Percentiles rank a stretch among this genome's conserved stretches.
These are phyloP conservation scores for Xylariaceae sp. DNA, from an alignment of 2,329 filamentous ascomycete genomes.

Conservation along the genomic window DNA sequence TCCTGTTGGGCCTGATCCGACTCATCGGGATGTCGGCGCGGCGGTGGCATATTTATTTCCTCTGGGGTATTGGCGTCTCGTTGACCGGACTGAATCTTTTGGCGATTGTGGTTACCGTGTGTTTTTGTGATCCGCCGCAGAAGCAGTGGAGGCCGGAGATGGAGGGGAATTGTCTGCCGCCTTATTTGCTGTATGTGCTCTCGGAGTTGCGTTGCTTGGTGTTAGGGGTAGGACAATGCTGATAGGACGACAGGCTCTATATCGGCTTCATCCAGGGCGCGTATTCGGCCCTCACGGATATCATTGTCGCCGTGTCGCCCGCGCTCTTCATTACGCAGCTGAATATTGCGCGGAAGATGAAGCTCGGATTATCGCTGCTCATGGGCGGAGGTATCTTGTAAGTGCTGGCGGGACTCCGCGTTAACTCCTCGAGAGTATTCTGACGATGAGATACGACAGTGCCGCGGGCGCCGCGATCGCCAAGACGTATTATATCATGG, in stretches of 20 bases:
- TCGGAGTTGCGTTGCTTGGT: too few species aligned
- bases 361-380: conserved; percentile 6
- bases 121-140: conserved; percentile 10
- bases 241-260: neutral
- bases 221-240: neutral
- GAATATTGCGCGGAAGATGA: conserved; percentile 8
- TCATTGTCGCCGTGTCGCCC: conserved; percentile 8
- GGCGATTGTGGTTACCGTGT: conserved; percentile 5
- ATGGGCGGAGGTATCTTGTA: conserved; percentile 15
- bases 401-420: too few species aligned
- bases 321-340: conserved; percentile 12
- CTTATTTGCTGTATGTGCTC: neutral
- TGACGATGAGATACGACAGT: conserved; percentile 1
- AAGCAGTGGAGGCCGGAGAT: conserved; percentile 11
- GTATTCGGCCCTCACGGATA: conserved; percentile 10
- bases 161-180: conserved; percentile 4
- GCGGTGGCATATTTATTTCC: conserved; percentile 5
- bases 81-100: conserved; percentile 3
- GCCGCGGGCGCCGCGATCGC: conserved; percentile 8
- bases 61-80: conserved; percentile 6
- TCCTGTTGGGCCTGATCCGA: conserved; percentile 10
- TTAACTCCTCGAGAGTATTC: neutral
- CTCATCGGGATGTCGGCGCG: conserved; percentile 10
- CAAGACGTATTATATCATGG: conserved; percentile 9
- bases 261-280: conserved; percentile 7